A percentile compares a stretch with the other conserved stretches of the same genome.
These are phyloP conservation scores for Ceratobasidium sp. DNA, from an alignment of 1,284 basidiomycete species.

Conservation along the genomic window DNA sequence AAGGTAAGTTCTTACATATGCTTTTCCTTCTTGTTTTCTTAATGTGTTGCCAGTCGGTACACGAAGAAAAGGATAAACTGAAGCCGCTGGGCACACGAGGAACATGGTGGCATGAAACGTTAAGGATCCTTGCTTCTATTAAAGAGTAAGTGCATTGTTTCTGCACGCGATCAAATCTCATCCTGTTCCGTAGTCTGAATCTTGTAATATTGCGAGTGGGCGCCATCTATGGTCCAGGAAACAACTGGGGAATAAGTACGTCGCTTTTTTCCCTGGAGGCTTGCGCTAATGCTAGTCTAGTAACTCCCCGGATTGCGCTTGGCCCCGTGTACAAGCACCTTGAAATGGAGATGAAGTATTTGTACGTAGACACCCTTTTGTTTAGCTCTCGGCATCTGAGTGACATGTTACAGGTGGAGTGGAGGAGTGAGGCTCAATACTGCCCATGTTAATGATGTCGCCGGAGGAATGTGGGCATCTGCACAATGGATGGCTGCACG, in stretches of 20 bases:
- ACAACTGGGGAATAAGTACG: slow-evolving; percentile 72
- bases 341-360: slow-evolving; percentile 87
- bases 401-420: slow-evolving; percentile 51
- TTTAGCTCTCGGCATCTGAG: slow-evolving; percentile 62
- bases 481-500: slow-evolving; percentile 75
- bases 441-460: slow-evolving; percentile 81
- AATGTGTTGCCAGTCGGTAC: slow-evolving; percentile 54
- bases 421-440: slow-evolving; percentile 84
- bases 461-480: slow-evolving; percentile 77
- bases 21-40: slow-evolving; percentile 52
- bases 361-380: slow-evolving; percentile 61
- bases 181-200: slow-evolving; percentile 67
- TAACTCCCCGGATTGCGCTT: slow-evolving; percentile 76
- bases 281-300: slow-evolving; percentile 55
- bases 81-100: slow-evolving; percentile 79
- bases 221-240: slow-evolving; percentile 79
- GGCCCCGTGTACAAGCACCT: slow-evolving; percentile 86
- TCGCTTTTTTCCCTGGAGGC: slow-evolving; percentile 52
- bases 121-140: slow-evolving; percentile 79
- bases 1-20: slow-evolving; percentile 55
- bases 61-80: slow-evolving; percentile 78
- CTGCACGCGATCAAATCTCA: neutral
- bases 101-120: slow-evolving; percentile 90
- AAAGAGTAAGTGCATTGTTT: slow-evolving; percentile 62
- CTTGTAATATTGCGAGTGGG: slow-evolving; percentile 80